These are phyloP conservation scores for Phalaenopsis aphrodite DNA, from an alignment of 106 monocot species.

Conservation along the genomic window DNA sequence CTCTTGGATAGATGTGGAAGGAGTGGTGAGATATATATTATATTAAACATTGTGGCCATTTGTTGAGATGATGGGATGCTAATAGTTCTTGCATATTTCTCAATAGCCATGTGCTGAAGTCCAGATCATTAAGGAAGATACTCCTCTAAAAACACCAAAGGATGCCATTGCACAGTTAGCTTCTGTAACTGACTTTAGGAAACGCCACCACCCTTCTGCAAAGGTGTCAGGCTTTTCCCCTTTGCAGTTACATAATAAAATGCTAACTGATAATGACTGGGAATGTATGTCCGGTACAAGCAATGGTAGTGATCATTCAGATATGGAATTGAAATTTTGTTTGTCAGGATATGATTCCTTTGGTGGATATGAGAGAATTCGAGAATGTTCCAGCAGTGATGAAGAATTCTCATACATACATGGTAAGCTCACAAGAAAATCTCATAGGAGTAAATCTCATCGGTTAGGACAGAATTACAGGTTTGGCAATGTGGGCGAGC, in stretches of 20 bases:
- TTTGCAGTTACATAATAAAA: constrained; percentile 8
- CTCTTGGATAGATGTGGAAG: constrained; percentile 72
- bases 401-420: constrained; percentile 33
- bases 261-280: constrained; percentile 41
- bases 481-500: constrained; percentile 9
- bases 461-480: constrained; percentile 13
- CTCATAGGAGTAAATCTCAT: constrained; percentile 6
- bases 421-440: constrained; percentile 8
- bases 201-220: constrained; percentile 11
- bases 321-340: constrained; percentile 26
- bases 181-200: constrained; percentile 29
- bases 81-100: constrained; percentile 5
- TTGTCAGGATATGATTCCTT: constrained; percentile 28
- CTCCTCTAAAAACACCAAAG: constrained; percentile 75
- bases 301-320: constrained; percentile 37
- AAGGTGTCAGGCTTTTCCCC: constrained; percentile 19
- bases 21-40: constrained; percentile 45
- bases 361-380: constrained; percentile 14
- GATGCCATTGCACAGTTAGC: constrained; percentile 71
- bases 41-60: constrained; percentile 8
- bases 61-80: not conserved
- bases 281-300: constrained; percentile 39
- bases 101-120: constrained; percentile 82
- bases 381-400: constrained; percentile 44
- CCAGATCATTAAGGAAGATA: constrained; percentile 85